Conservation (phyloP, 164 flowering plant species). For the Vitis labrusca region DNA sequence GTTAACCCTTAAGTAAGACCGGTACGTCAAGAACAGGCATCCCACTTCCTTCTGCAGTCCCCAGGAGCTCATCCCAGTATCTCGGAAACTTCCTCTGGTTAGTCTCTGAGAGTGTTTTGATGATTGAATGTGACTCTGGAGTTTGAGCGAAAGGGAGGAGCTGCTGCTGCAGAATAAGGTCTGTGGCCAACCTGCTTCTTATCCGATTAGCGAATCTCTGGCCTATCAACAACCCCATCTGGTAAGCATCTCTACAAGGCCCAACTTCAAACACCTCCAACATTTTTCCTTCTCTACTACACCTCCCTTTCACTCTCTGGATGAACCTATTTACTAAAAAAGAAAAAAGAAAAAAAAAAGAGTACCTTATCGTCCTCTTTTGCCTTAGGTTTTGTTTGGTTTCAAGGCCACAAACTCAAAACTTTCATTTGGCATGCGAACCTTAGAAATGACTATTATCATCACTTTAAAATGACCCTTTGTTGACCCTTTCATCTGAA, state of each 20-base stretch:
- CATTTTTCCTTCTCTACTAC: constrained; percentile 21
- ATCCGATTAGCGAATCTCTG: constrained; percentile 57
- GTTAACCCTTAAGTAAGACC: background rate
- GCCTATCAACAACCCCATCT: constrained; percentile 71
- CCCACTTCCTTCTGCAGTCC: constrained; percentile 77
- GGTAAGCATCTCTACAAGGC: constrained; percentile 50
- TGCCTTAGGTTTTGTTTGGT: no score
- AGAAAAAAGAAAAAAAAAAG: no score
- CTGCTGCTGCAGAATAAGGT: constrained; percentile 62
- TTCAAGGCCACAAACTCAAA: no score
- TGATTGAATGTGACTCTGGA: constrained; percentile 36
- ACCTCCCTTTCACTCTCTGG: constrained; percentile 1
- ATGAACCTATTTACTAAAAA: background rate
- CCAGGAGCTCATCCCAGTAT: constrained; percentile 80
- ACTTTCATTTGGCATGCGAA: no score
- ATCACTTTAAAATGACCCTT: constrained; percentile 1
- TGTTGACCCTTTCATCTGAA: background rate
- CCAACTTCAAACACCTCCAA: constrained; percentile 72
- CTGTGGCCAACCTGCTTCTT: constrained; percentile 56
- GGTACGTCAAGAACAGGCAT: constrained; percentile 58
- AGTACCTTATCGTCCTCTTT: constrained; percentile 7
- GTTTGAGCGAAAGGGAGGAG: constrained; percentile 64
- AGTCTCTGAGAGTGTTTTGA: constrained; percentile 38
- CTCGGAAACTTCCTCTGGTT: constrained; percentile 52
- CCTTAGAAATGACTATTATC: background rate